Conservation (phyloP, 768 basidiomycete genomes). For the Sutorius australiensis region DNA sequence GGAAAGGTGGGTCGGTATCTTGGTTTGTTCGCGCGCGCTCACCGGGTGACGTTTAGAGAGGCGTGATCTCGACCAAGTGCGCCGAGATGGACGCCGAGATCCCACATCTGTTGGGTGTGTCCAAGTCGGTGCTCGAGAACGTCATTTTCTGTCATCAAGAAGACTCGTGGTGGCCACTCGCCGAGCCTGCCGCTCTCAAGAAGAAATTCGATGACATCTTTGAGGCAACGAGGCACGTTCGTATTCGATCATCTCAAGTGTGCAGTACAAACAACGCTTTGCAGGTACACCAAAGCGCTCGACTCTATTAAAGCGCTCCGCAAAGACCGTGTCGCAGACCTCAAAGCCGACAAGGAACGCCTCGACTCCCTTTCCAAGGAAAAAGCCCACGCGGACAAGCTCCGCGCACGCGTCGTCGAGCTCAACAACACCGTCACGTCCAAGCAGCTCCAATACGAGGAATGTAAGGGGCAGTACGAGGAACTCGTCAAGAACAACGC, state of each 20-base stretch:
- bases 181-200: slow-evolving; percentile 87
- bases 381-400: slow-evolving; percentile 83
- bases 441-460: slow-evolving; percentile 74
- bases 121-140: slow-evolving; percentile 97
- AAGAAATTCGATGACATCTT: slow-evolving; percentile 99
- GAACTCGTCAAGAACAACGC: slow-evolving; percentile 63
- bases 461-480: slow-evolving; percentile 63
- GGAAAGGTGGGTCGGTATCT: slow-evolving; percentile 56
- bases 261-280: not conserved
- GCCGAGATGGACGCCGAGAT: slow-evolving; percentile 96
- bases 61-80: slow-evolving; percentile 93
- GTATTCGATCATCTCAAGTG: not conserved
- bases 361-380: slow-evolving; percentile 73
- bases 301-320: slow-evolving; percentile 87
- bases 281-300: slow-evolving; percentile 93
- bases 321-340: slow-evolving; percentile 85
- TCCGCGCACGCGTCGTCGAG: slow-evolving; percentile 61
- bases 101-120: slow-evolving; percentile 89
- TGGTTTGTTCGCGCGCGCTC: not conserved
- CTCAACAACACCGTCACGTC: slow-evolving; percentile 56
- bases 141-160: slow-evolving; percentile 99
- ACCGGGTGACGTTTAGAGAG: slow-evolving; percentile 48
- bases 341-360: slow-evolving; percentile 90
- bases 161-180: slow-evolving; percentile 96
- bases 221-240: slow-evolving; percentile 83